Percentiles rank a stretch among this genome's conserved stretches.
These are phyloP conservation scores for Hyphodiscus hymeniophilus DNA, from an alignment of 495 filamentous ascomycete genomes.

Conservation along the genomic window DNA sequence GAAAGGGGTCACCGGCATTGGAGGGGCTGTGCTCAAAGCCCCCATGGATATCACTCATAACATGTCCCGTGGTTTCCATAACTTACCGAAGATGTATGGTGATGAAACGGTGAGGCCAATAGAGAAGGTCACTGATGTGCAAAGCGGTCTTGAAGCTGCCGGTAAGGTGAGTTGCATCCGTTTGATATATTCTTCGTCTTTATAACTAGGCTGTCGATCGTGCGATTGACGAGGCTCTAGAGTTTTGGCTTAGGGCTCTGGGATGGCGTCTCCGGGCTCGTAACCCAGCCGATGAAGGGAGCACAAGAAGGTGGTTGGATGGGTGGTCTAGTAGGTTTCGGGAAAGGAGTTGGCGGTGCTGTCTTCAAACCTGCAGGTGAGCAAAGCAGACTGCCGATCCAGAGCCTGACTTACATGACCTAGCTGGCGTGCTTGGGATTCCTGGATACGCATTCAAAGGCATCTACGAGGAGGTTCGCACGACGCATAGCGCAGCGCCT, in stretches of 20 bases:
- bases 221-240: neutral
- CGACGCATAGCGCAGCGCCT: conserved; percentile 35
- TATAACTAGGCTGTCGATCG: neutral
- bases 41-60: conserved; percentile 16
- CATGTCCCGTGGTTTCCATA: conserved; percentile 67
- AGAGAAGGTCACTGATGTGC: conserved; percentile 60
- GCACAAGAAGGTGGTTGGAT: conserved; percentile 53
- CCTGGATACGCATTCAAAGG: conserved; percentile 67
- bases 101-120: conserved; percentile 52
- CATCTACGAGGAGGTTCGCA: conserved; percentile 56
- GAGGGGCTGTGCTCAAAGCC: conserved; percentile 10
- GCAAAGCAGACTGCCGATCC: conserved; percentile 12
- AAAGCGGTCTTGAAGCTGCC: conserved; percentile 54
- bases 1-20: conserved; percentile 10
- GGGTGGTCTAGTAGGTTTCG: neutral
- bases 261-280: conserved; percentile 60
- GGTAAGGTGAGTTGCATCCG: conserved; percentile 35
- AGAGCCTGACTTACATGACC: neutral
- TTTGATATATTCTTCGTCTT: neutral
- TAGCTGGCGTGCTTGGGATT: conserved; percentile 44
- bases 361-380: conserved; percentile 38
- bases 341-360: conserved; percentile 32
- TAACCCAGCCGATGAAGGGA: conserved; percentile 58
- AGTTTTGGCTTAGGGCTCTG: conserved; percentile 55
- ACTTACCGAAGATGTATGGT: conserved; percentile 67